These are phyloP conservation scores for Oryza glaberrima DNA, from an alignment of 176 grass and related monocot genomes.

Conservation along the genomic window DNA sequence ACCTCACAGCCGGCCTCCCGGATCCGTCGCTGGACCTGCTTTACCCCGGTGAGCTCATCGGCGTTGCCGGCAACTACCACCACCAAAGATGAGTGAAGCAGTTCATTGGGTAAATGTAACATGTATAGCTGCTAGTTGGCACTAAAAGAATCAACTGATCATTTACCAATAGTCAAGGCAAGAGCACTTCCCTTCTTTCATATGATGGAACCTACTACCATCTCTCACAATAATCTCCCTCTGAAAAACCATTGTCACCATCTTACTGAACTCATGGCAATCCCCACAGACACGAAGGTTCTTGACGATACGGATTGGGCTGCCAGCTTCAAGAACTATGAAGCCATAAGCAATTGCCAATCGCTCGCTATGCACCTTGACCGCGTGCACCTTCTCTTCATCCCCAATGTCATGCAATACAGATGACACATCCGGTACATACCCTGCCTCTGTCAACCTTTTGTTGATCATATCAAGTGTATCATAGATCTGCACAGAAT, in stretches of 20 bases:
- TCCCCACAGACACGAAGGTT: conserved; percentile 76
- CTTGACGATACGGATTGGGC: conserved; percentile 76
- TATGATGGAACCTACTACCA: conserved; percentile 78
- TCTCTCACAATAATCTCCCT: conserved; percentile 76
- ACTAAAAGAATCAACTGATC: neutral
- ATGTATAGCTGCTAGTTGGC: neutral
- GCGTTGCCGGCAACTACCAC: conserved; percentile 74
- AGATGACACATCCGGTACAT: conserved; percentile 66
- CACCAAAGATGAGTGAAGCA: conserved; percentile 42
- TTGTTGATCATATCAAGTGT: conserved; percentile 63
- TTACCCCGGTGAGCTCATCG: conserved; percentile 39
- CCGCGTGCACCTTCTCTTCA: conserved; percentile 67
- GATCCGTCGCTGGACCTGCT: conserved; percentile 56
- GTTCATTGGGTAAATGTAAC: conserved; percentile 13
- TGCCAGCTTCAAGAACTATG: conserved; percentile 50
- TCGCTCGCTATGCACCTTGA: conserved; percentile 76
- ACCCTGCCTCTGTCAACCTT: conserved; percentile 63
- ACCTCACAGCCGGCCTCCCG: conserved; percentile 44
- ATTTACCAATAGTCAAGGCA: conserved; percentile 76
- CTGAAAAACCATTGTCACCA: conserved; percentile 65
- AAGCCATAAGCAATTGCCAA: conserved; percentile 76
- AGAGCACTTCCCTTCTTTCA: conserved; percentile 69
- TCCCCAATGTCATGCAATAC: conserved; percentile 77
- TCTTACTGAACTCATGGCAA: conserved; percentile 82
- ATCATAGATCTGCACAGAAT: conserved; percentile 57